A percentile compares a stretch with the other conserved stretches of the same genome.
phyloP scores from a whole-genome alignment of 208 protist genomes.

The Tritrichomonas foetus region DNA sequence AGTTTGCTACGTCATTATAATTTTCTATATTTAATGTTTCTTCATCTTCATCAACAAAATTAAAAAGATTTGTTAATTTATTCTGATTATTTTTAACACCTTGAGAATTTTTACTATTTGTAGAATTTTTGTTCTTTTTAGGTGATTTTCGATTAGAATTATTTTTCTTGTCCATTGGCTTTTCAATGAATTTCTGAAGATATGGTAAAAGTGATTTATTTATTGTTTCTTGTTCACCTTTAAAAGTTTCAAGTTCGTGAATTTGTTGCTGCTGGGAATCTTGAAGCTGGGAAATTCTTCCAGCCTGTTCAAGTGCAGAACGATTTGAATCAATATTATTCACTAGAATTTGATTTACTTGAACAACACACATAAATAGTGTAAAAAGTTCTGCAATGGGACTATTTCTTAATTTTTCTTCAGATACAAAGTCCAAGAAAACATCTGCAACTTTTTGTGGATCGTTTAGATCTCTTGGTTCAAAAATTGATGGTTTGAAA shows the following conservation, averaged over 20 bases:
- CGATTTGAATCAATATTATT: neutral
- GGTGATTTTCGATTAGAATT: neutral
- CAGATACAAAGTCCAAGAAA: neutral
- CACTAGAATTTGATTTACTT: neutral
- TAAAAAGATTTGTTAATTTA: too few relatives aligned
- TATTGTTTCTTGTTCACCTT: neutral
- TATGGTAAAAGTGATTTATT: neutral
- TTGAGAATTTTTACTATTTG: too few relatives aligned
- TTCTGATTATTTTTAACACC: too few relatives aligned
- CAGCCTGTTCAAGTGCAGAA: neutral
- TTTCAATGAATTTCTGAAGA: neutral
- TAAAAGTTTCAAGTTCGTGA: neutral
- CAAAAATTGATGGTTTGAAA: neutral
- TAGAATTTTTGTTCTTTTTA: too few relatives aligned
- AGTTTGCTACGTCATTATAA: too few relatives aligned
- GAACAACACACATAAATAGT: neutral
- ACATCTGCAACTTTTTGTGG: neutral
- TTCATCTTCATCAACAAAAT: too few relatives aligned
- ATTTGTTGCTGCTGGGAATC: neutral
- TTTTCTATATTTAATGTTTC: too few relatives aligned
- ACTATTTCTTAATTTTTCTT: neutral
- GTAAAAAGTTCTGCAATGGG: neutral
- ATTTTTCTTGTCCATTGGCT: neutral
- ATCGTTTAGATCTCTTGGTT: neutral
- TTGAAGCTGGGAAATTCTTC: neutral